Evolutionary conservation across 2,329 filamentous ascomycete species (phyloP), one percentile per base, ranked within the genome.

Genomic region (Stagonosporopsis chrysanthemi): DNA sequence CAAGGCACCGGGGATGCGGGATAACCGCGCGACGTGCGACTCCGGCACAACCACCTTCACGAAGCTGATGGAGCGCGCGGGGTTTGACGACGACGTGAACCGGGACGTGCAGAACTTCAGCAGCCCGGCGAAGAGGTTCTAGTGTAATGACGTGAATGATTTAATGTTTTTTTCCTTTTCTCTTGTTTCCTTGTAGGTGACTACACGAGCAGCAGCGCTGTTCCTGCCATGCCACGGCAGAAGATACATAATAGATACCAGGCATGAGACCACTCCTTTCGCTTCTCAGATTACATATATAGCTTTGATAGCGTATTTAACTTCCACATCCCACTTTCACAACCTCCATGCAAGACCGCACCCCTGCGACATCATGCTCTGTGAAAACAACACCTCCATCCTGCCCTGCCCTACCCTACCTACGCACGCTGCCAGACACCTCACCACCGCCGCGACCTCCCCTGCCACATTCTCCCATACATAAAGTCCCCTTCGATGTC

Each of bases 11-110:
- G 72, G 65, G 6, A 73, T 73, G 71, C 62, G 66, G 15, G 68
- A 71, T 39, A 71, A 74, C 31, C 60, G 75, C 11, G 59, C 71
- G 36, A 77, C 75, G 17, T 60, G 61, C 11, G 72, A 73, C 19
- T 66, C 61, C 8, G 61, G 49, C 1, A 65, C 72, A 26, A 78
- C 78, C 4, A 80, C 78, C 4, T 79, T 79, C 54, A 76, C 74
- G 0, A 72, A 73, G 44, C 62, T 80, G 43, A 79, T 80, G 77
- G 76, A 77, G 65, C 65, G 75, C 36, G 78, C 77, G 7, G 78
- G 78, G 11, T 76, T 75, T 66, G 71, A 76, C 44, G 67, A 74
- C 51, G 61, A 72, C 12, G 63, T 58, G 8, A 61, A 63, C 29
- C 62, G 69, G 24, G 64, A 70, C 31, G 69, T 75, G 1, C 65